Evolutionary conservation across 371 early-diverging fungal genomes (phyloP).

Genomic region (Mucor indicus): DNA sequence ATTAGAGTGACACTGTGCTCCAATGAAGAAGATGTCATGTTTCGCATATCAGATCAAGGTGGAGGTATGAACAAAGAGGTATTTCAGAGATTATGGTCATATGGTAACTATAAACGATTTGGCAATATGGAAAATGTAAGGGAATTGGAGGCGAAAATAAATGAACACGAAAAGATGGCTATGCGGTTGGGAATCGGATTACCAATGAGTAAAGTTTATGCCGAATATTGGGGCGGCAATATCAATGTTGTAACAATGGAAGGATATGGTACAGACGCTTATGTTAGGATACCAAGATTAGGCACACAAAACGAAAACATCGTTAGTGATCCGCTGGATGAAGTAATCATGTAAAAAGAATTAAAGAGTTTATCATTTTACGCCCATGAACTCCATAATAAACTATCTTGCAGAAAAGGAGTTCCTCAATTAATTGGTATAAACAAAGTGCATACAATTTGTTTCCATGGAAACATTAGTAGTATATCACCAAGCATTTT

Average conservation of each 20-base stretch:
- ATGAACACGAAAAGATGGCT: constrained; percentile 45
- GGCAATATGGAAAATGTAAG: constrained; percentile 61
- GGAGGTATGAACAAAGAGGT: constrained; percentile 65
- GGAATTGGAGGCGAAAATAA: constrained; percentile 53
- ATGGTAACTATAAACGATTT: constrained; percentile 51
- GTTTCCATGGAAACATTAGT: too few species aligned
- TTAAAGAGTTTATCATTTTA: too few species aligned
- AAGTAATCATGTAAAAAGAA: constrained; percentile 20
- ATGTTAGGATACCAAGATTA: constrained; percentile 65
- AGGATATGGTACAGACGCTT: constrained; percentile 83
- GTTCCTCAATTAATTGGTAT: too few species aligned
- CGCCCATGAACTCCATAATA: too few species aligned
- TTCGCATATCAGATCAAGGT: constrained; percentile 83
- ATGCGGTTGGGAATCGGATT: constrained; percentile 74
- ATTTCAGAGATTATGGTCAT: constrained; percentile 69
- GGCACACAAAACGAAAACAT: constrained; percentile 63
- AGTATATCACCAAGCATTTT: too few species aligned
- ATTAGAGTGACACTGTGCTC: constrained; percentile 73
- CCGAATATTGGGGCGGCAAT: constrained; percentile 76
- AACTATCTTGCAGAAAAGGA: too few species aligned
- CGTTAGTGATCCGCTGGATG: constrained; percentile 13
- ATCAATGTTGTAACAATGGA: constrained; percentile 67
- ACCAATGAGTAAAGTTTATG: constrained; percentile 81
- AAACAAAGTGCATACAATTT: too few species aligned
- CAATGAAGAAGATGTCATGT: constrained; percentile 57